Conservation (phyloP, 1,139 yeast genomes). For the Yamadazyma siamensis region DNA sequence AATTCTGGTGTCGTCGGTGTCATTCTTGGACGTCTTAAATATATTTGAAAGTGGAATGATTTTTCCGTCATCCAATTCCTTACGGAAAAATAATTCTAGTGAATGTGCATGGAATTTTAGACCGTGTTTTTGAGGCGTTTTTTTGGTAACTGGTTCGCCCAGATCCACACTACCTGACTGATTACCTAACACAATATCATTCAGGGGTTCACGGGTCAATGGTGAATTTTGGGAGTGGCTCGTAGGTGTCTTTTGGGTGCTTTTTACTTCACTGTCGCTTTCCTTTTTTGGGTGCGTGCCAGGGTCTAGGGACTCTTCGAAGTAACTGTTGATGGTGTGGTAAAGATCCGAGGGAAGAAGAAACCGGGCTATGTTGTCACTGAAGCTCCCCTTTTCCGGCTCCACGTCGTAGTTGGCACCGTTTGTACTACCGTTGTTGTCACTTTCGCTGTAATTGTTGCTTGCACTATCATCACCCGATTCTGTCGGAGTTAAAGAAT, state of each 20-base stretch:
- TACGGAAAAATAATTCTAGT: slow-evolving; percentile 7
- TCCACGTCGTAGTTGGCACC: too few species aligned
- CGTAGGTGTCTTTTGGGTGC: background rate
- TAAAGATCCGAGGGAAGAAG: background rate
- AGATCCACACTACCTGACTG: too few species aligned
- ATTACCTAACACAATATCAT: background rate
- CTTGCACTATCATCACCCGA: too few species aligned
- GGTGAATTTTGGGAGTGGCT: background rate
- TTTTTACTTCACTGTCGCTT: too few species aligned
- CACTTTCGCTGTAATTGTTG: too few species aligned
- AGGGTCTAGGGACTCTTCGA: too few species aligned
- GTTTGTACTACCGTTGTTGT: too few species aligned
- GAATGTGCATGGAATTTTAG: background rate
- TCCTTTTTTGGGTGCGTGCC: too few species aligned
- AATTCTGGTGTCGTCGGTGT: background rate
- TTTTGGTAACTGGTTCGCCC: too few species aligned
- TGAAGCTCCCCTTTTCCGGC: too few species aligned
- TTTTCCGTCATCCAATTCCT: slow-evolving; percentile 11
- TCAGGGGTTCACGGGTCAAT: background rate
- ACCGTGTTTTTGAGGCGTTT: background rate
- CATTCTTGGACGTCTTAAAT: slow-evolving; percentile 7
- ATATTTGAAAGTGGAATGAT: slow-evolving; percentile 14
- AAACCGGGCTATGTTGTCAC: too few species aligned
- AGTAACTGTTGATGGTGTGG: background rate
- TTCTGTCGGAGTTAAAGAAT: too few species aligned